Evolutionary conservation across 2,329 filamentous ascomycete species (phyloP), one percentile per base, ranked within the genome.

Genomic region (Myriosclerotinia curreyana): DNA sequence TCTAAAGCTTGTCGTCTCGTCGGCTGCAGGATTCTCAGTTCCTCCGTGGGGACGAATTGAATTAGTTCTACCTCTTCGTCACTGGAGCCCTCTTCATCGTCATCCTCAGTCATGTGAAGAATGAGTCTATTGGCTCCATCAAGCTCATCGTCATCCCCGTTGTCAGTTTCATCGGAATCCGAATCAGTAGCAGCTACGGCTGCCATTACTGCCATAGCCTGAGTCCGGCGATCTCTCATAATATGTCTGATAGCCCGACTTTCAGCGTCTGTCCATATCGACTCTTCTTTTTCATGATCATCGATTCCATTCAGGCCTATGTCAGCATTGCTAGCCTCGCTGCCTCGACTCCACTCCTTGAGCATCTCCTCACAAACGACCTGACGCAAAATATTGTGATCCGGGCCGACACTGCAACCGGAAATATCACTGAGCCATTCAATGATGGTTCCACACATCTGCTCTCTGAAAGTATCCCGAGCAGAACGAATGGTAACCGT

Each of bases 371-470:
- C 92, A 73, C 95, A 99, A 48, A 99, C 86, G 8, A 89, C 86
- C 60, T 86, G 87, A 46, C 92, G 85, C 51, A 99, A 80, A 22
- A 98, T 86, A 66, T 90, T 82, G 67, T 87, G 85, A 72, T 99
- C 92, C 40, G 86, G 81, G 1, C 91, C 92, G 54, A 96, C 90
- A 61, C 86, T 89, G 76, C 93, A 97, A 38, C 92, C 92, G 9
- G 92, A 86, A 71, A 99, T 96, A 76, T 99, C 96, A 60, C 88
- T 84, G 25, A 99, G 83, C 96, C 96, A 99, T 71, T 97, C 93
- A 62, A 99, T 89, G 66, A 99, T 94, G 20, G 92, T 92, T n/a
- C 91, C 92, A 71, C 93, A 97, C 96, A 99, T 99, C 75, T 98
- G 91, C 75, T 99, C 95, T 65, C 95, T 85, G 78, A 98, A 99